phyloP scores from a whole-genome alignment of 2,329 filamentous ascomycete genomes.

The Diaporthe destruens region DNA sequence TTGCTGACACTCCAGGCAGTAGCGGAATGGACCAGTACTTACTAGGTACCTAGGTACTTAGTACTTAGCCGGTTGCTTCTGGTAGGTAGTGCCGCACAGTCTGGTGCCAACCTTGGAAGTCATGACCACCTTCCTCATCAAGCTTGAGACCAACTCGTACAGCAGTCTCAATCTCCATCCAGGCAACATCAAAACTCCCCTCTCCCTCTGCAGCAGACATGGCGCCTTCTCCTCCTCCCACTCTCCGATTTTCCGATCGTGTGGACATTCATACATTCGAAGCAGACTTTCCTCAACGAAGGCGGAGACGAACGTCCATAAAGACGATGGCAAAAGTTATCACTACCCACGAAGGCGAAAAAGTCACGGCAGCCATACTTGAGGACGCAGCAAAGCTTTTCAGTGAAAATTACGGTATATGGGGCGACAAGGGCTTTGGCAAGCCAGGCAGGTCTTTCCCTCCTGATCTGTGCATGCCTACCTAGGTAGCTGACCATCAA shows the following conservation, averaged over 20 bases:
- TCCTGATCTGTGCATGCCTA: neutral
- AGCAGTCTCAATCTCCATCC: too few relatives aligned
- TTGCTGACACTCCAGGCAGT: too few relatives aligned
- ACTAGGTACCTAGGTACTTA: too few relatives aligned
- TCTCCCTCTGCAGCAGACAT: slow-evolving; percentile 9
- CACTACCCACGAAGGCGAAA: neutral
- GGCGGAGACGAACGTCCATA: neutral
- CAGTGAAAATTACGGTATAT: slow-evolving; percentile 13
- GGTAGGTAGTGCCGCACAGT: too few relatives aligned
- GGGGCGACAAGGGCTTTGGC: neutral
- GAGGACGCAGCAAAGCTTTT: slow-evolving; percentile 6
- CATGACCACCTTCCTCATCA: too few relatives aligned
- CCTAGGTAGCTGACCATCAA: slow-evolving; percentile 16
- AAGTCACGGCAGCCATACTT: slow-evolving; percentile 1
- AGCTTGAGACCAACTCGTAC: too few relatives aligned
- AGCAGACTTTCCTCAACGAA: slow-evolving; percentile 10
- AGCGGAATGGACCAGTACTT: too few relatives aligned
- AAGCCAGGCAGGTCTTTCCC: slow-evolving; percentile 5
- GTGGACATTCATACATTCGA: slow-evolving; percentile 10
- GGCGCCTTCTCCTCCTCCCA: neutral
- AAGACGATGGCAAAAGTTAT: neutral
- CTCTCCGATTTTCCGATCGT: neutral
- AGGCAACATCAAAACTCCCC: too few relatives aligned
- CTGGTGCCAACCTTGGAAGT: too few relatives aligned
- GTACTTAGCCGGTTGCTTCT: too few relatives aligned